Base-by-base conservation (phyloP, 345 rosid species). In the Bretschneidera sinensis region DNA sequence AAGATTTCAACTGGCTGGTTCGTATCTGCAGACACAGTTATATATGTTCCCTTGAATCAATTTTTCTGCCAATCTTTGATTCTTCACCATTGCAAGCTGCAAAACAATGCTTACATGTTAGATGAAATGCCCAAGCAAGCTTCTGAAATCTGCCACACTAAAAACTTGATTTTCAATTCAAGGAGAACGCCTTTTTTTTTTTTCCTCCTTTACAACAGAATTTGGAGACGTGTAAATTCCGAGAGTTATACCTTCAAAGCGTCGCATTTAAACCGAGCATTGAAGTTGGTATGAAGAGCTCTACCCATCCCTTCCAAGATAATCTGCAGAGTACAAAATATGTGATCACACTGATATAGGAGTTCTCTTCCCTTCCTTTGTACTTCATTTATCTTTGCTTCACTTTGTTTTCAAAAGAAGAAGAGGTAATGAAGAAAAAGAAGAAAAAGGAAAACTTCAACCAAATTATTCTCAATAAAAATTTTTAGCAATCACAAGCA, bases 1-100 rank as follows among this genome's bases (percentile, higher is more conserved):
- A 28, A 8, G 33, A 28, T 28, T 39, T 39, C 52, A 60, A 67
- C 64, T 54, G 18, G 82, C 81, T 45, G 87, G 80, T 62, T 94
- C 97, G 17, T 84, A 94, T 81, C 92, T 79, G 84, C 99, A 94
- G 33, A 94, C 96, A 51, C 92, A 88, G 67, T 94, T 86, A 18
- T 94, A 94, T 67, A 94, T 88, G 68, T 80, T 86, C 59, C 99
- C 99, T 24, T 74, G 45, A 17, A 94, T 83, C 73, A 94, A 72
- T 66, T 94, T 94, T 66, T 86, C 96, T 4, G 97, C 97, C 77
- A 94, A 69, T 71, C 99, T 86, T 64, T 94, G 99, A 64, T 94
- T 94, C 86, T 94, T 90, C 78, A 94, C 97, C 99, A 94, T 94
- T 54, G 99, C 99, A 51, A 94, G 86, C 99, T 90, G 88, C 71